These are phyloP conservation scores for Prunus mongolica DNA, from an alignment of 306 rosid genomes.

Conservation along the genomic window DNA sequence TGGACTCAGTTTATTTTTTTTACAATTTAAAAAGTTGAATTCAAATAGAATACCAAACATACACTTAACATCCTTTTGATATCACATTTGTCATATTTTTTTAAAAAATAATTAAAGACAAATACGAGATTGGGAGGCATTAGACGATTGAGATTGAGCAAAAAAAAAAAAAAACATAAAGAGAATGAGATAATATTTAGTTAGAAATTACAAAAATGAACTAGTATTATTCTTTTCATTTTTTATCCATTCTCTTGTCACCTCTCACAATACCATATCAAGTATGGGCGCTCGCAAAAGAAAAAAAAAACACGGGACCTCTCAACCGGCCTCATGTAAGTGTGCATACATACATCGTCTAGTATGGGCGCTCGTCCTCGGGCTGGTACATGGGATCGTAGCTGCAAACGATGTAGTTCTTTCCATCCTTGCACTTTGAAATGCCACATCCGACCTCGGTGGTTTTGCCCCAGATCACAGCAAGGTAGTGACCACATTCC, in stretches of 20 bases:
- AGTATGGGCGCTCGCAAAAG: neutral
- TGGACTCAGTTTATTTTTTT: too few relatives aligned
- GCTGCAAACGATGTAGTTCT: conserved; percentile 12
- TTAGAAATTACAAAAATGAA: too few relatives aligned
- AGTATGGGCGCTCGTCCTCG: conserved; percentile 24
- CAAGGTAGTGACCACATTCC: conserved; percentile 23
- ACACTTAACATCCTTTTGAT: too few relatives aligned
- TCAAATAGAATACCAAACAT: too few relatives aligned
- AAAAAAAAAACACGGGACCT: neutral
- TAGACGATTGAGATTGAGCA: too few relatives aligned
- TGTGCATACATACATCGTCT: neutral
- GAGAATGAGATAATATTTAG: neutral
- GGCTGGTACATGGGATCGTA: conserved; percentile 16
- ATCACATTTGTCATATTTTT: too few relatives aligned
- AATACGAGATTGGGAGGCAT: too few relatives aligned
- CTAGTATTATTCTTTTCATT: neutral
- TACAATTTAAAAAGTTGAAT: too few relatives aligned
- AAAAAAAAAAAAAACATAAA: neutral
- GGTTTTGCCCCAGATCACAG: conserved; percentile 23
- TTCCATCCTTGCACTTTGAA: conserved; percentile 2
- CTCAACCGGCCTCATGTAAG: neutral
- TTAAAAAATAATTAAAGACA: too few relatives aligned
- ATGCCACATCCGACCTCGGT: conserved; percentile 27
- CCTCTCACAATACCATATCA: neutral
- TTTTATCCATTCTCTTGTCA: neutral